Percentiles rank a stretch among this genome's conserved stretches.
These are phyloP conservation scores for Acephala macrosclerotiorum DNA, from an alignment of 2,329 filamentous ascomycete genomes.

Conservation along the genomic window DNA sequence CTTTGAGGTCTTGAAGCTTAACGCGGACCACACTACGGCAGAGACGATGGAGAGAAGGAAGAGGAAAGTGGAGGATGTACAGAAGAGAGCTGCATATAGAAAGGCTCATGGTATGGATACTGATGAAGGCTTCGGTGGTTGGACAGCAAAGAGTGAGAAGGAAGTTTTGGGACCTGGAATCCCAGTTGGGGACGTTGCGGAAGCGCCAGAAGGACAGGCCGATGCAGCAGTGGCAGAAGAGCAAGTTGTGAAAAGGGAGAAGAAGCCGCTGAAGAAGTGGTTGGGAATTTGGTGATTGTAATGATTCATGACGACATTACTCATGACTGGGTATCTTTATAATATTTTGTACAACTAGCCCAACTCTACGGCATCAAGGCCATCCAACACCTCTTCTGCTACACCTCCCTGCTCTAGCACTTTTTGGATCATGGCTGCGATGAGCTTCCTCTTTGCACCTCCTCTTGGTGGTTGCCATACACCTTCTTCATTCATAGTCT, in stretches of 20 bases:
- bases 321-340: conserved; percentile 28
- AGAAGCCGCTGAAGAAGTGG: conserved; percentile 76
- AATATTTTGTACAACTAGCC: conserved; percentile 49
- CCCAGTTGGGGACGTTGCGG: conserved; percentile 35
- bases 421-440: conserved; percentile 78
- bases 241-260: conserved; percentile 50
- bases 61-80: conserved; percentile 81
- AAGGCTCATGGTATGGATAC: conserved; percentile 83
- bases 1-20: conserved; percentile 77
- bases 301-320: not conserved
- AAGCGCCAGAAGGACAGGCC: conserved; percentile 36
- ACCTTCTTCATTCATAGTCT: conserved; percentile 68
- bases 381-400: conserved; percentile 84
- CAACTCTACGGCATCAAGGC: conserved; percentile 78
- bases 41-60: conserved; percentile 75
- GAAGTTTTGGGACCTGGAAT: conserved; percentile 44
- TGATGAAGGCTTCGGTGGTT: conserved; percentile 60
- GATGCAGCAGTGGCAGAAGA: conserved; percentile 48
- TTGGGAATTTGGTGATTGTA: conserved; percentile 76
- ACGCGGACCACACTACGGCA: conserved; percentile 74
- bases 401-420: conserved; percentile 81
- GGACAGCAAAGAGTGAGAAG: conserved; percentile 49
- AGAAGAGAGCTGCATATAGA: conserved; percentile 85
- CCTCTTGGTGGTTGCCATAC: conserved; percentile 89
- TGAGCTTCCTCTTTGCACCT: conserved; percentile 77